Conservation (phyloP, 495 filamentous ascomycete genomes). For the Aspergillus kassunensis region DNA sequence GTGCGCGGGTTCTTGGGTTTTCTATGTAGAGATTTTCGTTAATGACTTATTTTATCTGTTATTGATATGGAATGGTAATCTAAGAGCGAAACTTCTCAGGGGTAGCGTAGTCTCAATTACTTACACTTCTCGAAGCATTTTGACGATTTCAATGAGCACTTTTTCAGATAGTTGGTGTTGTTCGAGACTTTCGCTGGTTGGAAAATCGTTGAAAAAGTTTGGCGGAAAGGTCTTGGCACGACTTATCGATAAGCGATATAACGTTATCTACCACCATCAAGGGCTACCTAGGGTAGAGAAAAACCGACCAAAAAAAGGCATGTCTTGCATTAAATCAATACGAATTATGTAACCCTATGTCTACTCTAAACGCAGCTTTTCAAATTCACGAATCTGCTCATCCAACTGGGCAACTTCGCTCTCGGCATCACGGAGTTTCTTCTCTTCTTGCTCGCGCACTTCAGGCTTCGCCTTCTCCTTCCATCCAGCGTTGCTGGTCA, state of each 20-base stretch:
- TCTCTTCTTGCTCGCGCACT: slow-evolving; percentile 56
- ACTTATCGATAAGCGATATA: slow-evolving; percentile 29
- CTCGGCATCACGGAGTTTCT: slow-evolving; percentile 56
- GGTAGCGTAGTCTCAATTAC: slow-evolving; percentile 3
- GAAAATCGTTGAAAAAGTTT: slow-evolving; percentile 21
- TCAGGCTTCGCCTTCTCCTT: slow-evolving; percentile 47
- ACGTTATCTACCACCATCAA: too few species aligned
- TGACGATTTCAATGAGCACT: slow-evolving; percentile 2
- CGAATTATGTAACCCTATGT: slow-evolving; percentile 10
- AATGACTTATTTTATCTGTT: too few species aligned
- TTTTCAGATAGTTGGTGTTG: neutral
- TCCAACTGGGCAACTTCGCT: slow-evolving; percentile 51
- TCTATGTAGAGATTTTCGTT: slow-evolving; percentile 39
- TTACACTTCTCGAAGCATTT: slow-evolving; percentile 37
- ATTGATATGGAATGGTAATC: too few species aligned
- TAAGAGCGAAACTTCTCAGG: too few species aligned
- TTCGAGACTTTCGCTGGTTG: slow-evolving; percentile 1
- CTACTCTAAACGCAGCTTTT: slow-evolving; percentile 46
- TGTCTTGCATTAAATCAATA: neutral
- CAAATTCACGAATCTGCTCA: slow-evolving; percentile 49
- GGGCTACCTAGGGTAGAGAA: too few species aligned
- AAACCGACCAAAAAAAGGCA: too few species aligned
- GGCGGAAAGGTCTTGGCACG: slow-evolving; percentile 25
- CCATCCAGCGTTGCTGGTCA: slow-evolving; percentile 36
- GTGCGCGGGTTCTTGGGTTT: slow-evolving; percentile 93